Evolutionary conservation across 305 asterid species (phyloP), one percentile per base, ranked within the genome.

Genomic region (Fraxinus xanthoxyloides): DNA sequence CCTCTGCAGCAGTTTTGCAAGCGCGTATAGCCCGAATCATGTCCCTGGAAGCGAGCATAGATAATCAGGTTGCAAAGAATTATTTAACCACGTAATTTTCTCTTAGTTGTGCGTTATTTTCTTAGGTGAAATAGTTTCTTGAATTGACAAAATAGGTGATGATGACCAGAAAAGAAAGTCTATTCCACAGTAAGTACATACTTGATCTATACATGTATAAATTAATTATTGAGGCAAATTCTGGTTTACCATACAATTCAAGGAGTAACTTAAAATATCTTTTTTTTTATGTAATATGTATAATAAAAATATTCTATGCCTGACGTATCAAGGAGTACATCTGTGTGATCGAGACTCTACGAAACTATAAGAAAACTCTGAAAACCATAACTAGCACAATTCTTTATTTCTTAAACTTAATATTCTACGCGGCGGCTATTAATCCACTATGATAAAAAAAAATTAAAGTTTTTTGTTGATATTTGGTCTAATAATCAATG

Each of bases 1-100:
- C 99, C 86, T 93, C 98, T 26, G 99, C 99, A 24, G 99, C 98
- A 81, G 99, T 97, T 89, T 93, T 97, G 89, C 97, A 89, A 77
- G 97, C 90, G 77, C 99, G 98, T 81, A 97, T 91, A 32, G 98
- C 89, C 87, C 97, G 95, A 86, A 93, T 93, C 98, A 95, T 93
- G 92, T 97, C 98, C 98, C 99, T 97, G 95, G 38, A 69, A 69
- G 36, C 32, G 23, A 69, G 23, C 38, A 13, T 17, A 80, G 87
- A 78, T 51, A 79, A 34, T 75, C 75, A 85, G 84, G 72, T 75
- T 19, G 34, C 35, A 24, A 75, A 51, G 61, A 79, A 54, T 26
- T 23, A 30, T 48, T 72, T 35, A n/a, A 74, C 75, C 36, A 73
- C 31, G 59, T 73, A 34, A 54, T 23, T 9, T 74, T 72, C 79